A percentile compares a stretch with the other conserved stretches of the same genome.
Evolutionary conservation across 257 asterid genomes (phyloP).

Genomic region (Capsicum rhomboideum): DNA sequence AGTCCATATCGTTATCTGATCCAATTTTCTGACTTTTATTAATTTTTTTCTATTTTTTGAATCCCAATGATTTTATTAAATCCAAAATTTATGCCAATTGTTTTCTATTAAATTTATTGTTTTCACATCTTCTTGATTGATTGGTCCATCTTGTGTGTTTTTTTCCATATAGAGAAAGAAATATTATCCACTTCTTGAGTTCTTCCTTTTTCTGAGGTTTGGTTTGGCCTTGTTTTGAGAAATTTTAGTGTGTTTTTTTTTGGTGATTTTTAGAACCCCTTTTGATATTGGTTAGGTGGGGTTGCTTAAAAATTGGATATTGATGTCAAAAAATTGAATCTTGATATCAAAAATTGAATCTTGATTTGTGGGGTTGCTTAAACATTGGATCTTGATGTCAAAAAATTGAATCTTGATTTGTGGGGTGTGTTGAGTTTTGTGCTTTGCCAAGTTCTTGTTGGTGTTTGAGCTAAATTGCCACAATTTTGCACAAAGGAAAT

Average conservation of each 20-base stretch:
- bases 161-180: not conserved
- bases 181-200: not conserved
- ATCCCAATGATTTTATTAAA: not conserved
- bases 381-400: constrained; percentile 5
- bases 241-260: too few relatives aligned
- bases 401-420: constrained; percentile 5
- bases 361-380: not conserved
- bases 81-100: not conserved
- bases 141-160: not conserved
- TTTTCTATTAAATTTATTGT: not conserved
- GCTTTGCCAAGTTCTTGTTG: not conserved
- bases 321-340: not conserved
- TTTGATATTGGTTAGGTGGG: not conserved
- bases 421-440: not conserved
- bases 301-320: not conserved
- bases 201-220: not conserved
- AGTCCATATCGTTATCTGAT: constrained; percentile 5
- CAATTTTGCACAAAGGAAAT: not conserved
- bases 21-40: not conserved
- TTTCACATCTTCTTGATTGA: not conserved
- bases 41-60: not conserved
- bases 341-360: too few relatives aligned
- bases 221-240: not conserved
- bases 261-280: not conserved
- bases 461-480: not conserved